Evolutionary conservation across 2,329 filamentous ascomycete genomes (phyloP).

Genomic region (Coleophoma cylindrospora): DNA sequence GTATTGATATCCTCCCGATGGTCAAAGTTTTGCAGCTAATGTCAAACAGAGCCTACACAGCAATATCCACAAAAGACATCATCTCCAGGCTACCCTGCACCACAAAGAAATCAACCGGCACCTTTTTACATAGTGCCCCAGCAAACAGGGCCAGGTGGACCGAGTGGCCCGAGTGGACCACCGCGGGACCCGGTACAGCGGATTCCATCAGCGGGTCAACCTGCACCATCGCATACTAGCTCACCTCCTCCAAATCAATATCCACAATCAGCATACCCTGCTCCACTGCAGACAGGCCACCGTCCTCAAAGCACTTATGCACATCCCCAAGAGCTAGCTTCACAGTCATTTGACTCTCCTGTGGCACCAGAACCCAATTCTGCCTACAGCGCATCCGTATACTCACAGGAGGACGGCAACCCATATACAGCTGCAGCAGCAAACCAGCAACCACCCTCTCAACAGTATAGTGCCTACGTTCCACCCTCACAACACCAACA

Average conservation of each 20-base stretch:
- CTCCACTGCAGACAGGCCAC: conserved; percentile 37
- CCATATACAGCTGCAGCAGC: conserved; percentile 15
- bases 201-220: conserved; percentile 38
- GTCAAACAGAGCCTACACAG: conserved; percentile 23
- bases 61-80: conserved; percentile 43
- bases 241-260: conserved; percentile 45
- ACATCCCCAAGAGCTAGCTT: conserved; percentile 72
- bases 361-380: conserved; percentile 42
- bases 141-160: conserved; percentile 7
- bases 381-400: conserved; percentile 22
- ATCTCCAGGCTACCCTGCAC: conserved; percentile 49
- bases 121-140: conserved; percentile 59
- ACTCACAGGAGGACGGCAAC: conserved; percentile 20
- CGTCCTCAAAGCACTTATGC: conserved; percentile 65
- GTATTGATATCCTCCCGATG: conserved; percentile 9
- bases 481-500: conserved; percentile 13
- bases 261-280: conserved; percentile 28
- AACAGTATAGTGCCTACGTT: conserved; percentile 25
- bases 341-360: conserved; percentile 72
- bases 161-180: conserved; percentile 22
- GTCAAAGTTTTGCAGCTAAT: too few relatives aligned
- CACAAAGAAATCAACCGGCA: conserved; percentile 46
- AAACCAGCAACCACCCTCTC: conserved; percentile 15
- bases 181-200: conserved; percentile 46
- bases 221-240: conserved; percentile 44